These are phyloP conservation scores for Vicia sativa DNA, from an alignment of 306 rosid species.

Conservation along the genomic window DNA sequence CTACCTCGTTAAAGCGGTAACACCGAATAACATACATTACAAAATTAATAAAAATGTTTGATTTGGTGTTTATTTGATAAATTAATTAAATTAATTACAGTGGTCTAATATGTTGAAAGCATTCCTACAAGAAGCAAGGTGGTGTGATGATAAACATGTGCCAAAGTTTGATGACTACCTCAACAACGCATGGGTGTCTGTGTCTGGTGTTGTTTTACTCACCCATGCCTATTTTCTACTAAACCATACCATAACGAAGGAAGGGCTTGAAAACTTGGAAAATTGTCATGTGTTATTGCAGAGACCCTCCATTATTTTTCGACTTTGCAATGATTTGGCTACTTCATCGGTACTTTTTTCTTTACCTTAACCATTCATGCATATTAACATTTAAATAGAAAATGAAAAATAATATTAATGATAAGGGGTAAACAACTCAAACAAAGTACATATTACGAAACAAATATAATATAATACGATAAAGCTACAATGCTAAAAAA, in stretches of 20 bases:
- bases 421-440: no score
- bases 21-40: background rate
- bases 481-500: no score
- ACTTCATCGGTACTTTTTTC: constrained; percentile 46
- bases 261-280: constrained; percentile 40
- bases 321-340: constrained; percentile 62
- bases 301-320: constrained; percentile 51
- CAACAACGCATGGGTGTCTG: constrained; percentile 55
- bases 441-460: no score
- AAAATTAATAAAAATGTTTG: no score
- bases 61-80: background rate
- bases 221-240: constrained; percentile 48
- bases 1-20: constrained; percentile 53
- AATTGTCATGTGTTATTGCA: constrained; percentile 39
- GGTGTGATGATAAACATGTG: constrained; percentile 41
- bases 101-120: constrained; percentile 66
- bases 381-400: no score
- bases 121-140: constrained; percentile 54
- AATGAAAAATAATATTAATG: no score
- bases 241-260: constrained; percentile 41
- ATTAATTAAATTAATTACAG: constrained; percentile 24
- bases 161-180: constrained; percentile 53
- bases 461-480: no score
- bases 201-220: constrained; percentile 43
- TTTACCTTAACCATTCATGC: no score